phyloP scores from a whole-genome alignment of 2,329 filamentous ascomycete species.

The Cladosporium colombiae region DNA sequence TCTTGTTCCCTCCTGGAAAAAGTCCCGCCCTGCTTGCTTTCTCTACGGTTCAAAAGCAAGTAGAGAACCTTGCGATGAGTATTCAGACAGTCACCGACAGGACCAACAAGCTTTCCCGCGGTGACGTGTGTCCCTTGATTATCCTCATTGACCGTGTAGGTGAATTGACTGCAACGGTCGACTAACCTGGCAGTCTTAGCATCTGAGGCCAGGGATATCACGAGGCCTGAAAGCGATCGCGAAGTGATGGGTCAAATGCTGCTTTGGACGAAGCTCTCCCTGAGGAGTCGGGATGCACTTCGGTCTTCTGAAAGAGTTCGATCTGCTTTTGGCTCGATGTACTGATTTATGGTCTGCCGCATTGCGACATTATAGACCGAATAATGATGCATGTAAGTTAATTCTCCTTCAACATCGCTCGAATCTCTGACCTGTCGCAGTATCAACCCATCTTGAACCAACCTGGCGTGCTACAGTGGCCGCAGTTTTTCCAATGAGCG shows the following conservation, averaged over 20 bases:
- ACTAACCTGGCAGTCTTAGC: background rate
- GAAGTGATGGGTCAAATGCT: background rate
- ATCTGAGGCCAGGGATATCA: background rate
- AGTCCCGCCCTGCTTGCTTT: background rate
- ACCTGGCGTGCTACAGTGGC: background rate
- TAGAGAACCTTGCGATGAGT: background rate
- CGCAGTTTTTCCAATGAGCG: background rate
- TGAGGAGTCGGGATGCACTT: background rate
- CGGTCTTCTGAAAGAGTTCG: background rate
- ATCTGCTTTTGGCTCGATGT: background rate
- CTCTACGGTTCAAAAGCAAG: background rate
- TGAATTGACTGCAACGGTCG: background rate
- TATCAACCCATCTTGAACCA: background rate
- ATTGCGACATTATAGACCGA: background rate
- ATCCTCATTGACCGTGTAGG: background rate
- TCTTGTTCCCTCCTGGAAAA: background rate
- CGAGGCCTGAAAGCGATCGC: background rate
- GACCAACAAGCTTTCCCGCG: background rate
- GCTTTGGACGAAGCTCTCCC: background rate
- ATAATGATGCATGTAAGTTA: background rate
- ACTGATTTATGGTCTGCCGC: background rate
- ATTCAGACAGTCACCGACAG: background rate
- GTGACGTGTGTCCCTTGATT: background rate
- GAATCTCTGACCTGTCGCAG: background rate
- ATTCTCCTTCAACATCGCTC: background rate